Conservation (phyloP, 208 protist species). For the Trypanosoma vivax region DNA sequence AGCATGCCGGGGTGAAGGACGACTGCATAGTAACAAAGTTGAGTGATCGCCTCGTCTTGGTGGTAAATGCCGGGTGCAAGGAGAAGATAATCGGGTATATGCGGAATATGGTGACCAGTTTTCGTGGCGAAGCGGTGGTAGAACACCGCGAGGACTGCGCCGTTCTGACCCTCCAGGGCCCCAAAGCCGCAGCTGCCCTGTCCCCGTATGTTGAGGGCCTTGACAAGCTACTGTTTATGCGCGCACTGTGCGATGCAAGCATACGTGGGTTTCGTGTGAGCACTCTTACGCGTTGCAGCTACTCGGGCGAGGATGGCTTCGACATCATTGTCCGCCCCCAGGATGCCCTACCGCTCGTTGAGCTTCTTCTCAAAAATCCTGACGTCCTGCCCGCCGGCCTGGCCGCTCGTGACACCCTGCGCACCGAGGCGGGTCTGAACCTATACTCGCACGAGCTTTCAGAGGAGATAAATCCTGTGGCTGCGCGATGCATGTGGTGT, state of each 20-base stretch:
- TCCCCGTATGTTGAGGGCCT: conserved; percentile 26
- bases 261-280: conserved; percentile 41
- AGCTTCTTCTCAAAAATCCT: conserved; percentile 41
- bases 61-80: conserved; percentile 96
- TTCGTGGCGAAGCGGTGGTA: conserved; percentile 80
- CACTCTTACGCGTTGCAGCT: conserved; percentile 90
- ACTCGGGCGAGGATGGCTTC: conserved; percentile 99
- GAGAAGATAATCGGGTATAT: conserved; percentile 92
- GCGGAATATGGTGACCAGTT: conserved; percentile 23
- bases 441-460: conserved; percentile 97
- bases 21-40: conserved; percentile 93
- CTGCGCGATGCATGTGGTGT: conserved; percentile 92
- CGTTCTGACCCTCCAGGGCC: conserved; percentile 93
- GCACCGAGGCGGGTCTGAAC: conserved; percentile 96
- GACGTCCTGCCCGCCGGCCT: conserved; percentile 82
- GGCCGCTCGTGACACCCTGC: conserved; percentile 92
- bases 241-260: conserved; percentile 25
- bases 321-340: conserved; percentile 87
- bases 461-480: conserved; percentile 90
- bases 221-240: conserved; percentile 85
- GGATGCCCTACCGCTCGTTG: conserved; percentile 40
- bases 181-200: conserved; percentile 60
- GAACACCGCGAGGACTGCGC: conserved; percentile 64
- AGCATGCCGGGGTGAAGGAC: conserved; percentile 91
- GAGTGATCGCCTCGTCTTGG: conserved; percentile 86